These are phyloP conservation scores for Moricandia moricandioides DNA, from an alignment of 345 rosid genomes.

Conservation along the genomic window DNA sequence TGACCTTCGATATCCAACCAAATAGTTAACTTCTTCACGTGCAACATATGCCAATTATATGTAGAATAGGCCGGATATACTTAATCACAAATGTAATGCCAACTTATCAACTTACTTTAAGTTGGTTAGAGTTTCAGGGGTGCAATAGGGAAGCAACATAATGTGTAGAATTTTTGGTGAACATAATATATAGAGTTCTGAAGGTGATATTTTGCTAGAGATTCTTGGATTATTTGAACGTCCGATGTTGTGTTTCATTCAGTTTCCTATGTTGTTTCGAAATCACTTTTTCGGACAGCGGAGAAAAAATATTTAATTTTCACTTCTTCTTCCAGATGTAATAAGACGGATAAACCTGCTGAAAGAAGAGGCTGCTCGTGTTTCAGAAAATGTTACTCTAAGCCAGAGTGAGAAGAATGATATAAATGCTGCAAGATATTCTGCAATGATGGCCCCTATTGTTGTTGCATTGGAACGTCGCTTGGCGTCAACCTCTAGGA, in stretches of 20 bases:
- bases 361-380: conserved; percentile 84
- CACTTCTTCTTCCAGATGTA: conserved; percentile 58
- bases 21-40: background rate
- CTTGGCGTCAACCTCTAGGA: conserved; percentile 77
- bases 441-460: conserved; percentile 97
- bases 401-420: conserved; percentile 82
- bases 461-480: conserved; percentile 89
- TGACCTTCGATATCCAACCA: conserved; percentile 2
- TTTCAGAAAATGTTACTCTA: conserved; percentile 80
- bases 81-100: conserved; percentile 1
- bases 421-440: conserved; percentile 84
- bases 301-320: conserved; percentile 5
- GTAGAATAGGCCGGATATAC: conserved; percentile 9
- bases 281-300: background rate
- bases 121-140: background rate
- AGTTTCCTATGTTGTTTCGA: background rate
- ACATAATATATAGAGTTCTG: background rate
- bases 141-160: conserved; percentile 12
- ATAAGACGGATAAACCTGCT: conserved; percentile 78
- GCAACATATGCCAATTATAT: conserved; percentile 6
- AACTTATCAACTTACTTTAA: background rate
- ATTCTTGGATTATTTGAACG: conserved; percentile 1
- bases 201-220: background rate
- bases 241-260: conserved; percentile 13
- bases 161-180: conserved; percentile 1